phyloP scores from a whole-genome alignment of 2,329 filamentous ascomycete genomes.

The Zymoseptoria crescenta region DNA sequence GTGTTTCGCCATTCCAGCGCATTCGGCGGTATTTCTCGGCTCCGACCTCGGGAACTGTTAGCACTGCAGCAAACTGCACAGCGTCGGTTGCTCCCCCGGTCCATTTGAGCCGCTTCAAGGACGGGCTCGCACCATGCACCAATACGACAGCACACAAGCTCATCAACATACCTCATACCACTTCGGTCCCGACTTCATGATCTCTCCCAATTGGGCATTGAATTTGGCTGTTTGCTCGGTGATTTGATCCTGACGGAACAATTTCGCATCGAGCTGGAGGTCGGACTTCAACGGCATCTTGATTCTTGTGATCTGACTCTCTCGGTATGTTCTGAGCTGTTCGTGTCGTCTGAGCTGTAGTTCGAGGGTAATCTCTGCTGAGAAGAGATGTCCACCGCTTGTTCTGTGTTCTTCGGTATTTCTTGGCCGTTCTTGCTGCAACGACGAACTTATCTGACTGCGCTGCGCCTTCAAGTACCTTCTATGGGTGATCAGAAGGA shows the following conservation, averaged over 20 bases:
- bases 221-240: conserved; percentile 36
- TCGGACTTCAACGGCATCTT: conserved; percentile 20
- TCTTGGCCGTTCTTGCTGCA: neutral
- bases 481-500: no score
- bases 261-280: conserved; percentile 28
- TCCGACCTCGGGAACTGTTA: conserved; percentile 37
- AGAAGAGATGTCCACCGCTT: neutral
- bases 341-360: no score
- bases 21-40: conserved; percentile 48
- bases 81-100: neutral
- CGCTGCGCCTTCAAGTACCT: no score
- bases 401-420: neutral
- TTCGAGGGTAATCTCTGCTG: no score
- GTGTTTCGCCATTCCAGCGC: conserved; percentile 46
- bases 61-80: neutral
- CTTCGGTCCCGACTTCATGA: conserved; percentile 37
- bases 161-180: conserved; percentile 43
- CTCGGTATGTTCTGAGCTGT: neutral
- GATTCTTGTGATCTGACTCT: neutral
- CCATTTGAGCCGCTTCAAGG: neutral
- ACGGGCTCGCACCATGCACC: neutral
- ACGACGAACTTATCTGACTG: neutral
- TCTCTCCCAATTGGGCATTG: conserved; percentile 39
- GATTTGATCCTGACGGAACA: conserved; percentile 37
- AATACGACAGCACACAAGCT: neutral